Base-by-base conservation (phyloP, 2,329 filamentous ascomycete genomes). In the Ophiostoma perfectum region DNA sequence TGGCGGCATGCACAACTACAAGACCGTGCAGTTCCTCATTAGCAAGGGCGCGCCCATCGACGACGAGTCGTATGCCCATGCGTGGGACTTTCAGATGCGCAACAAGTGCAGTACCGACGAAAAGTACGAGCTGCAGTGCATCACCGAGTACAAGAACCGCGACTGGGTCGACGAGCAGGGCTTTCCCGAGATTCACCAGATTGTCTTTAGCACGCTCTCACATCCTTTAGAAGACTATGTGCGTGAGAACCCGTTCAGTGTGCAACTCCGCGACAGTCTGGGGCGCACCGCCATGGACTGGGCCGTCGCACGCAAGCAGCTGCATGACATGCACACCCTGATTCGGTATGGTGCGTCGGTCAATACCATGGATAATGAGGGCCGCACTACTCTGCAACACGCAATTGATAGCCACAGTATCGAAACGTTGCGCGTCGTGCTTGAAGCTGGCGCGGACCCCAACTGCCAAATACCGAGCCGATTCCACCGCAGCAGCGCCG, bases 241-340 rank as follows among this genome's bases (percentile, higher is more conserved):
- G 60, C 38, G 38, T 12, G 14, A n/a, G 2, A 16, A 63, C 14
- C 60, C 60, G 2, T 8, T 12, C 12, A 63, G 38, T 12, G 60
- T 63, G 60, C 16, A 11, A 38, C 38, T 42, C 38, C 36, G 41
- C 38, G 60, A 63, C 60, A 3, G 12, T 16, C 60, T 63, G 14
- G 14, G 18, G 60, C 60, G 60, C 39, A 63, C 60, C 4, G 60
- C 60, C 38, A 3, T 63, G 38, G 60, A 63, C 36, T 63, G 60
- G 60, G 60, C 60, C 38, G 60, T 63, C 38, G 60, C 60, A 39
- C 60, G 60, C 60, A 63, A 63, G 60, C 60, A 63, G 60, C 39
- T 63, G 3, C 3, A 5, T 7, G 60, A 63, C 16, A 42, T 63
- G 2, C 38, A 38, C 60, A 42, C n/a, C 12, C 39, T 63, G 36